Conservation (phyloP, 1,139 yeast species). For the Yamadazyma friedrichii region DNA sequence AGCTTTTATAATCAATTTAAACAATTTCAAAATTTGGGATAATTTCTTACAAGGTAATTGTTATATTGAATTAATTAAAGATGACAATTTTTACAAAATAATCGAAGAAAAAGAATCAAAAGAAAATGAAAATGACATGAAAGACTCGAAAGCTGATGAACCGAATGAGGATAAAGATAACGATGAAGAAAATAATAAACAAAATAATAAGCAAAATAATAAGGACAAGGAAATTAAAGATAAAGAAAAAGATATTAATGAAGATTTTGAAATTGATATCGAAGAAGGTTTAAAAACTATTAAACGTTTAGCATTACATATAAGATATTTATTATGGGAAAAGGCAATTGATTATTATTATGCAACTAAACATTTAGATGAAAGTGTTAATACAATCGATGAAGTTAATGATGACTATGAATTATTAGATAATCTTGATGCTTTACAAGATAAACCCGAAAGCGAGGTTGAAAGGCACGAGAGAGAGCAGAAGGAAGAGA, state of each 20-base stretch:
- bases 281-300: conserved; percentile 52
- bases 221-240: conserved; percentile 10
- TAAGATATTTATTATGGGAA: conserved; percentile 71
- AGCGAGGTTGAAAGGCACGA: conserved; percentile 20
- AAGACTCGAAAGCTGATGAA: conserved; percentile 9
- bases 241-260: conserved; percentile 13
- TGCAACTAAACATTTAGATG: conserved; percentile 27
- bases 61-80: conserved; percentile 28
- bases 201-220: conserved; percentile 8
- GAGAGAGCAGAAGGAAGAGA: conserved; percentile 16
- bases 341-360: conserved; percentile 63
- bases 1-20: conserved; percentile 34
- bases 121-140: conserved; percentile 13
- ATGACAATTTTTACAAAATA: conserved; percentile 7
- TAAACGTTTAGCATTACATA: conserved; percentile 57
- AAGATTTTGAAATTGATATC: conserved; percentile 26
- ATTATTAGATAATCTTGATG: conserved; percentile 33
- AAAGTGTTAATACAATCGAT: conserved; percentile 25
- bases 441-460: conserved; percentile 18
- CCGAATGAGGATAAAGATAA: conserved; percentile 1
- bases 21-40: conserved; percentile 45
- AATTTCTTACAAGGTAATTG: conserved; percentile 56
- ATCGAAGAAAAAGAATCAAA: conserved; percentile 4
- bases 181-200: conserved; percentile 6
- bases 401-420: conserved; percentile 40